Base-by-base conservation (phyloP, 2,329 filamentous ascomycete species). In the Ophiostoma montium region DNA sequence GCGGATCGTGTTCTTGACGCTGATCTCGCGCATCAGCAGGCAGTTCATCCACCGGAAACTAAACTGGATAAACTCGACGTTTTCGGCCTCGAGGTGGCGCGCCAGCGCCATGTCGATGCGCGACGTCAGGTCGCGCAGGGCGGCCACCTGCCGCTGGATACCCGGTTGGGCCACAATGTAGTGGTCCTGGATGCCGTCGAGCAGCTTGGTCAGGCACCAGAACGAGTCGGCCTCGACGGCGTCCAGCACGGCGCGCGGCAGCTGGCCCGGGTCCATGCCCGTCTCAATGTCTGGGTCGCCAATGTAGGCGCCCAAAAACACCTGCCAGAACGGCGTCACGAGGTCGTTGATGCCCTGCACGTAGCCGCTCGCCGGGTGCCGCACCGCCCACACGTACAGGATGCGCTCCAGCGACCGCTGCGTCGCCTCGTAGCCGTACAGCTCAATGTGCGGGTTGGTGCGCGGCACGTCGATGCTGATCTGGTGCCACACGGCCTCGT, bases 41-140 rank as follows among this genome's bases (percentile, higher is more conserved):
- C 92, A 98, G 61, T 98, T 98, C 92, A 98, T 98, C 92, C 92
- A 98, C 50, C 92, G 77, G 63, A 98, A 98, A 65, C 88, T 95
- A 67, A 98, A 98, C 62, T 98, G 92, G 60, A 98, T 98, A 61
- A 98, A 98, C 62, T 98, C 92, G 27, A 98, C 87, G 31, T 88
- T 83, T 65, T 96, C 88, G 21, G 76, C 76, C 62, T 95, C 87
- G 36, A 98, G 72, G 62, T 98, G 92, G 58, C 85, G 92, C 3
- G 89, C 86, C 44, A 98, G 69, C 3, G 74, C 75, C 27, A 78
- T 77, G 62, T 96, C 90, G 56, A 98, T 98, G 50, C 92, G 76
- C 48, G 85, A 84, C 1, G 90, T 95, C 33, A 98, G 74, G 63
- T 98, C 90, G 53, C 88, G 80, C 53, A 98, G 70, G 35, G 87